Percentiles rank a stretch among this genome's conserved stretches.
Evolutionary conservation across 257 asterid species (phyloP).

Genomic region (Solanum medicagineum): DNA sequence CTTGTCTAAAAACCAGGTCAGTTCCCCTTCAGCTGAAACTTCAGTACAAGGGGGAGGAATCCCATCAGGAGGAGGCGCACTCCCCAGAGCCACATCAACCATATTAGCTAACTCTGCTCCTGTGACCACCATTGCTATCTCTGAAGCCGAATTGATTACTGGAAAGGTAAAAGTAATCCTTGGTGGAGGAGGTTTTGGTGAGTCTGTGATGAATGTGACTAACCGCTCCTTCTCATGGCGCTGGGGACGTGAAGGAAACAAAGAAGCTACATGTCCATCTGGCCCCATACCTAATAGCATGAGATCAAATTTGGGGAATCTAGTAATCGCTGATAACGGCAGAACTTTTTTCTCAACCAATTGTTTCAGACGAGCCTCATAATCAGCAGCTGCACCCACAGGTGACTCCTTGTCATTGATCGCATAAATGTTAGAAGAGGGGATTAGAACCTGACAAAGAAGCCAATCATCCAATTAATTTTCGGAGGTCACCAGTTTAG

Average conservation of each 20-base stretch:
- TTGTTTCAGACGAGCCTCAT: constrained; percentile 39
- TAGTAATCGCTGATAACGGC: constrained; percentile 27
- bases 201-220: constrained; percentile 76
- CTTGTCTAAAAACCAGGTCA: constrained; percentile 70
- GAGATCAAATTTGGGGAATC: constrained; percentile 71
- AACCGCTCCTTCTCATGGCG: constrained; percentile 49
- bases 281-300: constrained; percentile 88
- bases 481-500: too few relatives aligned
- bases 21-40: constrained; percentile 46
- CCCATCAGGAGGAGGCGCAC: not conserved
- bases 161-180: constrained; percentile 89
- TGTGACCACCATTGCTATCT: constrained; percentile 82
- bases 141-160: constrained; percentile 60
- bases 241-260: constrained; percentile 55
- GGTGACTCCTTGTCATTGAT: constrained; percentile 54
- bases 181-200: constrained; percentile 80
- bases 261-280: constrained; percentile 83
- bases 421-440: constrained; percentile 36
- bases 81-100: constrained; percentile 26
- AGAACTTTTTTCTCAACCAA: constrained; percentile 30
- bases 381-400: constrained; percentile 58
- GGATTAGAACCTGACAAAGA: constrained; percentile 49
- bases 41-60: constrained; percentile 36
- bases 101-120: constrained; percentile 50
- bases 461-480: not conserved